Evolutionary conservation across 129 eudicot species (phyloP).

Genomic region (Chrysanthemum lavandulifolium): DNA sequence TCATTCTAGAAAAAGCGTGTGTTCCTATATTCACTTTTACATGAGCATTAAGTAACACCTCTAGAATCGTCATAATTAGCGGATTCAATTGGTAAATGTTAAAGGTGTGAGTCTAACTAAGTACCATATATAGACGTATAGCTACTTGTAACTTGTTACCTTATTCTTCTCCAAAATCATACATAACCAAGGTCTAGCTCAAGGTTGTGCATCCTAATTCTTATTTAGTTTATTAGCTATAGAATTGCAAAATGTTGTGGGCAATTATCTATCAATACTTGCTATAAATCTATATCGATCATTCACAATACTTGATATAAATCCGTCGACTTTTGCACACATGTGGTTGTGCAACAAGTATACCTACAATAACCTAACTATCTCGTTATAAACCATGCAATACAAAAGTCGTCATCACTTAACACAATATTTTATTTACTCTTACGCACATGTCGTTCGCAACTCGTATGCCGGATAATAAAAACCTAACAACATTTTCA

Average conservation of each 20-base stretch:
- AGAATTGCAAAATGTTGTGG: not conserved
- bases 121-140: slow-evolving; percentile 1
- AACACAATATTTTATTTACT: no score
- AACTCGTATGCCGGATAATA: not conserved
- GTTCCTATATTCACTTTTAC: slow-evolving; percentile 8
- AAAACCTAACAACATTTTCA: not conserved
- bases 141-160: slow-evolving; percentile 9
- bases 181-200: not conserved
- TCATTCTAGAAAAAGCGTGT: not conserved
- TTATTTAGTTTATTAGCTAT: not conserved
- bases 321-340: not conserved
- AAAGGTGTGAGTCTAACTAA: not conserved
- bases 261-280: slow-evolving; percentile 3
- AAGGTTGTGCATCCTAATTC: not conserved
- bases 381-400: no score
- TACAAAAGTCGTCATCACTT: no score
- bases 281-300: not conserved
- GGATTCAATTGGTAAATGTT: not conserved
- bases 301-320: not conserved
- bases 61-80: slow-evolving; percentile 5
- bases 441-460: not conserved
- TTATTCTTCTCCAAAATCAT: not conserved
- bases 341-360: no score
- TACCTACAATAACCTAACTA: no score
- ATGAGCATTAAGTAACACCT: not conserved